Evolutionary conservation across 345 rosid species (phyloP).

Genomic region (Ceriops decandra): DNA sequence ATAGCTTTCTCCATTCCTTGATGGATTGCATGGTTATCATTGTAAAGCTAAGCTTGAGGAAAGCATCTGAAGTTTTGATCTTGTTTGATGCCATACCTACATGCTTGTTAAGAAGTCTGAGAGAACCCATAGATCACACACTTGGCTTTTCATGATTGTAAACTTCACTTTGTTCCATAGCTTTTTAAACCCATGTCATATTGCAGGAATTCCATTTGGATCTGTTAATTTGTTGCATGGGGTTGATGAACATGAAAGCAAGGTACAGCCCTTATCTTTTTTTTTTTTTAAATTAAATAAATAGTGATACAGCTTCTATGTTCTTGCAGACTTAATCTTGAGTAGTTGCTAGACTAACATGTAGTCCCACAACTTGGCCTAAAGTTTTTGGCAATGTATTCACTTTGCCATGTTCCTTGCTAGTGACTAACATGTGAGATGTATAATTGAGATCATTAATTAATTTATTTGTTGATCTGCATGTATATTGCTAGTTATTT

Average conservation of each 20-base stretch:
- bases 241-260: constrained; percentile 97
- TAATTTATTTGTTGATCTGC: background rate
- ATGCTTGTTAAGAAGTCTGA: too few relatives aligned
- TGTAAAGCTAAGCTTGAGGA: background rate
- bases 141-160: background rate
- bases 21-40: background rate
- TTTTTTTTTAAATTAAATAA: background rate
- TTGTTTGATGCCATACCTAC: background rate
- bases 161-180: constrained; percentile 11
- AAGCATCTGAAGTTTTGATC: background rate
- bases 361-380: too few relatives aligned
- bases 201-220: constrained; percentile 93
- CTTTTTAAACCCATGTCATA: constrained; percentile 12
- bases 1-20: too few relatives aligned
- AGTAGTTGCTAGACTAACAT: background rate
- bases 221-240: constrained; percentile 88
- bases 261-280: constrained; percentile 43
- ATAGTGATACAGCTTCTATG: constrained; percentile 48
- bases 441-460: background rate
- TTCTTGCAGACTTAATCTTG: background rate
- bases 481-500: background rate
- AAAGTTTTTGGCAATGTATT: background rate
- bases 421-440: background rate
- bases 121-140: background rate
- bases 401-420: background rate